Conservation (phyloP, 805 yeast genomes). For the Suhomyces faveliae region DNA sequence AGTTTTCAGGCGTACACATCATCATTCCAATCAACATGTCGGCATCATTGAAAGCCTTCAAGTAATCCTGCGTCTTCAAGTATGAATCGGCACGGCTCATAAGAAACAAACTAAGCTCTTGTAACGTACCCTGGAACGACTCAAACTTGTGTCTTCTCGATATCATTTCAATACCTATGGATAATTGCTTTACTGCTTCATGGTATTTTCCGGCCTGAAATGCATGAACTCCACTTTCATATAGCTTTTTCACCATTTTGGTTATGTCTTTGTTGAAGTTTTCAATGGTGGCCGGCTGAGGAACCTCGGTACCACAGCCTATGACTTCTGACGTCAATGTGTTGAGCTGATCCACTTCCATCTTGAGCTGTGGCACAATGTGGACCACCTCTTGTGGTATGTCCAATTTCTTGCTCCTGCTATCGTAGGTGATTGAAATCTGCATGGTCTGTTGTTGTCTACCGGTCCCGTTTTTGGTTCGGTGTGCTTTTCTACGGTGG, state of each 20-base stretch:
- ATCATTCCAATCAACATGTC: constrained; percentile 62
- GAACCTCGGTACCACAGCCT: constrained; percentile 47
- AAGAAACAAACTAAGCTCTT: constrained; percentile 63
- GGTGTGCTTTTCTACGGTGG: not conserved
- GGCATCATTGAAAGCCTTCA: constrained; percentile 66
- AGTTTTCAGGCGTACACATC: constrained; percentile 63
- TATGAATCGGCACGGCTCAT: constrained; percentile 72
- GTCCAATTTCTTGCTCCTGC: constrained; percentile 25
- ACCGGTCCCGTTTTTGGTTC: not conserved
- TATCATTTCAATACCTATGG: constrained; percentile 67
- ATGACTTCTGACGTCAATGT: constrained; percentile 38
- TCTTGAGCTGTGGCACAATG: constrained; percentile 28
- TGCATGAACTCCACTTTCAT: constrained; percentile 59
- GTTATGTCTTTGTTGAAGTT: constrained; percentile 53
- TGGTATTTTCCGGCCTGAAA: constrained; percentile 53
- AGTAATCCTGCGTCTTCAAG: constrained; percentile 50
- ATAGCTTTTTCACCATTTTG: constrained; percentile 62
- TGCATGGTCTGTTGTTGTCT: constrained; percentile 14
- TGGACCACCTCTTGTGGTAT: constrained; percentile 17
- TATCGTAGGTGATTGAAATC: constrained; percentile 24
- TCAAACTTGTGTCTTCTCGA: constrained; percentile 70
- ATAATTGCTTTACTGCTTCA: constrained; percentile 63
- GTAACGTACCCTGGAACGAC: constrained; percentile 67
- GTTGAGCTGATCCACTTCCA: constrained; percentile 45
- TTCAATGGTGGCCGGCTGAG: constrained; percentile 54